Conservation (phyloP, 208 protist species). For the Crithidia thermophila region DNA sequence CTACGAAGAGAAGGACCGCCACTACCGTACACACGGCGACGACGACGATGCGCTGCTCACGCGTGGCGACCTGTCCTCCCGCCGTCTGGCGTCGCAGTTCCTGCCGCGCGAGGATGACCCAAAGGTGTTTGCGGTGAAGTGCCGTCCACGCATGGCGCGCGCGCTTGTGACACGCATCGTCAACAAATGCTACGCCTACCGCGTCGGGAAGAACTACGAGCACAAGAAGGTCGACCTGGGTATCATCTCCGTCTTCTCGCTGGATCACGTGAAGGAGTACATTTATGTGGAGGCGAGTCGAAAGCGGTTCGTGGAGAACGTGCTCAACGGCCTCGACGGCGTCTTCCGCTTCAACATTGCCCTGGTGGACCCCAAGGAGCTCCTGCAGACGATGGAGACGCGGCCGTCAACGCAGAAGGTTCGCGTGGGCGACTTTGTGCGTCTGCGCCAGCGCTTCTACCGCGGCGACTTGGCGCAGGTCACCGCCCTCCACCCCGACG, state of each 20-base stretch:
- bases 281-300: slow-evolving; percentile 93
- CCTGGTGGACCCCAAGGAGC: slow-evolving; percentile 80
- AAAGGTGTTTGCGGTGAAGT: slow-evolving; percentile 92
- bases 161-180: slow-evolving; percentile 89
- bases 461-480: slow-evolving; percentile 88
- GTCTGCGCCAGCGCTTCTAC: slow-evolving; percentile 83
- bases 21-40: slow-evolving; percentile 19
- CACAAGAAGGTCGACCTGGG: slow-evolving; percentile 81
- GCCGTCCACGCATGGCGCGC: slow-evolving; percentile 81
- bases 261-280: slow-evolving; percentile 93
- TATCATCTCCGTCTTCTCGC: slow-evolving; percentile 92
- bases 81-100: slow-evolving; percentile 72
- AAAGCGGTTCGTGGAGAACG: slow-evolving; percentile 89
- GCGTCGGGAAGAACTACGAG: slow-evolving; percentile 82
- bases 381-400: slow-evolving; percentile 91
- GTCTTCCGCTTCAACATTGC: slow-evolving; percentile 88
- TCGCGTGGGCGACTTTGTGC: slow-evolving; percentile 80
- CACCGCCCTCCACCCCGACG: slow-evolving; percentile 56
- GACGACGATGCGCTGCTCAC: slow-evolving; percentile 27
- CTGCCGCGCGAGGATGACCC: slow-evolving; percentile 81
- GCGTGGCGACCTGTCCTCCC: slow-evolving; percentile 59
- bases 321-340: slow-evolving; percentile 85
- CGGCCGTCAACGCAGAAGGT: slow-evolving; percentile 66
- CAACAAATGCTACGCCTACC: slow-evolving; percentile 92
- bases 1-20: slow-evolving; percentile 70